These are phyloP conservation scores for Penicillium robsamsonii DNA, from an alignment of 495 filamentous ascomycete species.

Conservation along the genomic window DNA sequence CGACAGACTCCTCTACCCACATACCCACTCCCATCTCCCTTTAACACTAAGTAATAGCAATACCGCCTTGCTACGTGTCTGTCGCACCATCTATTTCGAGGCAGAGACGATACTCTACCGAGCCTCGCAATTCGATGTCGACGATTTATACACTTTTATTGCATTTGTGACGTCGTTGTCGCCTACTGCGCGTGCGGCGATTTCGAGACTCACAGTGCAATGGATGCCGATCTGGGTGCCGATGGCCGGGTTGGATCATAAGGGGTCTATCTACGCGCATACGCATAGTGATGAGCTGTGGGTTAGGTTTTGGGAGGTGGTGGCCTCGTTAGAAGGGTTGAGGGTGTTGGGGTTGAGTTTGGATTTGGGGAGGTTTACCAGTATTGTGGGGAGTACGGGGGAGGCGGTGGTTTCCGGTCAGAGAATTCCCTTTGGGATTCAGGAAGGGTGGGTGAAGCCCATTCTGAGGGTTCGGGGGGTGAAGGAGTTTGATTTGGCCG, in stretches of 20 bases:
- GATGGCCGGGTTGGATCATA: conserved; percentile 32
- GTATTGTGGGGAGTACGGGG: conserved; percentile 14
- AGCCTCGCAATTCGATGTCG: conserved; percentile 35
- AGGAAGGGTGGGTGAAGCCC: conserved; percentile 35
- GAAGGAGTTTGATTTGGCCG: conserved; percentile 35
- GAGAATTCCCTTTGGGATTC: conserved; percentile 27
- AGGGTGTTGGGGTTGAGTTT: conserved; percentile 28
- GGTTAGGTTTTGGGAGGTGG: conserved; percentile 34
- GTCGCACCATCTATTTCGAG: conserved; percentile 44
- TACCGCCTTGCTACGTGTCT: conserved; percentile 37
- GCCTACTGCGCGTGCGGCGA: conserved; percentile 14
- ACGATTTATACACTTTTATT: conserved; percentile 44
- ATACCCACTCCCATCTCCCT: conserved; percentile 36
- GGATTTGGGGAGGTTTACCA: conserved; percentile 37
- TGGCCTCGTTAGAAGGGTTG: conserved; percentile 24
- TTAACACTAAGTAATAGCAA: conserved; percentile 23
- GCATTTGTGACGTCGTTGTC: conserved; percentile 32
- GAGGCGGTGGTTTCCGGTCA: conserved; percentile 21
- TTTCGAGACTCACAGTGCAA: conserved; percentile 33
- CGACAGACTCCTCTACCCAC: conserved; percentile 41
- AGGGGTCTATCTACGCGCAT: conserved; percentile 39
- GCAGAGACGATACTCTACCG: conserved; percentile 33
- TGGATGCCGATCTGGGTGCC: conserved; percentile 43
- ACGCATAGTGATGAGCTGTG: conserved; percentile 44
- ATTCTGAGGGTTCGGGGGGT: conserved; percentile 36